Evolutionary conservation across 1,139 yeast species (phyloP).

Genomic region (Blastobotrys malaysiensis): DNA sequence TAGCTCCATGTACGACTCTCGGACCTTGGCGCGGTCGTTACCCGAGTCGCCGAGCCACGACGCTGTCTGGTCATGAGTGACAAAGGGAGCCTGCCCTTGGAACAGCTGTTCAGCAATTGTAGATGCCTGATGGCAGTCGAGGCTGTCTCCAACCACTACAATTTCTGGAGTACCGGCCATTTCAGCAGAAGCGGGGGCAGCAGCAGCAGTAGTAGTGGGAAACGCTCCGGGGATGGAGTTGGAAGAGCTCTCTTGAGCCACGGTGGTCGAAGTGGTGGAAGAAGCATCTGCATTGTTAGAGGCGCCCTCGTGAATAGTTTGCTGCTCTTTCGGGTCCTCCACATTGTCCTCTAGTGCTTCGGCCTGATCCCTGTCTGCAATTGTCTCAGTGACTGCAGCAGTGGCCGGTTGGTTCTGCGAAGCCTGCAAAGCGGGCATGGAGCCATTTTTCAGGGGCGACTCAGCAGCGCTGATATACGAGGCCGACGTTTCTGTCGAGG

Average conservation of each 20-base stretch:
- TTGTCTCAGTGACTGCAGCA: neutral
- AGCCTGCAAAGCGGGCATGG: neutral
- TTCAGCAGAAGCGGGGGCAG: too few relatives aligned
- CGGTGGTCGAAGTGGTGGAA: neutral
- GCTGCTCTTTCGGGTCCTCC: neutral
- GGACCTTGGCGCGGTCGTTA: conserved; percentile 20
- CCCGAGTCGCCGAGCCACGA: conserved; percentile 31
- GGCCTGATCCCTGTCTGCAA: neutral
- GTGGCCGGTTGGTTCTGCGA: neutral
- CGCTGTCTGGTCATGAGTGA: conserved; percentile 23
- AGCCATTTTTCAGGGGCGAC: neutral
- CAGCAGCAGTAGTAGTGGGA: too few relatives aligned
- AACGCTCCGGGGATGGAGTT: neutral
- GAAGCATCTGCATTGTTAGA: neutral
- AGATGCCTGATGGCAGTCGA: neutral
- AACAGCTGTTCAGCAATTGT: conserved; percentile 17
- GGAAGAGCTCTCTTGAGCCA: neutral
- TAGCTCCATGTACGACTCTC: conserved; percentile 27
- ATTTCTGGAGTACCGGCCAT: neutral
- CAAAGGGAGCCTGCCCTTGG: conserved; percentile 19
- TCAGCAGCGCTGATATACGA: neutral
- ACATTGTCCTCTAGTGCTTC: too few relatives aligned
- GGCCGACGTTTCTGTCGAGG: neutral
- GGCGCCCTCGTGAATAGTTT: neutral
- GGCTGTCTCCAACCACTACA: neutral